Conservation (phyloP, 2,329 filamentous ascomycete species). For the Arthrocladium fulminans region DNA sequence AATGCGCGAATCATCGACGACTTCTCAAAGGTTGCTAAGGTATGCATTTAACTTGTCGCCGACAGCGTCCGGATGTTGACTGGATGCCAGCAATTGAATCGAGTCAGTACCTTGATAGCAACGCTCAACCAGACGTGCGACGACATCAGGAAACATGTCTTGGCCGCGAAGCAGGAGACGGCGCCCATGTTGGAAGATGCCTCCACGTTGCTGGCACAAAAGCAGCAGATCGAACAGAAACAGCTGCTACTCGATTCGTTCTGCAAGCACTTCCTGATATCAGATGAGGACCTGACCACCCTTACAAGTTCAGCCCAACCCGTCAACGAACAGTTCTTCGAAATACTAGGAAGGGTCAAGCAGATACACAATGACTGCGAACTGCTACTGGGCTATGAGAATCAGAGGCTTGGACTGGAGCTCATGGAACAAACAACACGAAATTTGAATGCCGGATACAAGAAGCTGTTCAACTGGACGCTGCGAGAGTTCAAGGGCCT, state of each 20-base stretch:
- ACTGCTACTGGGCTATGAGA: conserved; percentile 78
- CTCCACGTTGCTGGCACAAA: conserved; percentile 61
- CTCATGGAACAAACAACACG: conserved; percentile 86
- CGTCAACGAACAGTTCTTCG: conserved; percentile 78
- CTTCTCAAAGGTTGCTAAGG: conserved; percentile 82
- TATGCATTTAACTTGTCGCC: conserved; percentile 33
- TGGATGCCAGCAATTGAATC: conserved; percentile 64
- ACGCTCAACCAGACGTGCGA: conserved; percentile 71
- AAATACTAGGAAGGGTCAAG: conserved; percentile 67
- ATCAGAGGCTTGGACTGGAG: conserved; percentile 77
- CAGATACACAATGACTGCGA: conserved; percentile 83
- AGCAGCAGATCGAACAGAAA: conserved; percentile 66
- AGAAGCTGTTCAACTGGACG: conserved; percentile 93
- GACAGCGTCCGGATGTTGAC: background rate
- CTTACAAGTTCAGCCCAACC: conserved; percentile 72
- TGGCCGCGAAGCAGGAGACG: conserved; percentile 65
- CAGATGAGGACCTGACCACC: conserved; percentile 64
- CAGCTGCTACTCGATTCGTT: conserved; percentile 74
- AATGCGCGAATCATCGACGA: conserved; percentile 64
- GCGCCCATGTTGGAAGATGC: conserved; percentile 69
- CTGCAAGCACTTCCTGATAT: conserved; percentile 71
- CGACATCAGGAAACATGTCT: conserved; percentile 70
- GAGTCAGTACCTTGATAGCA: conserved; percentile 69
- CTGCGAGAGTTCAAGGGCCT: conserved; percentile 86
- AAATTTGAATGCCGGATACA: conserved; percentile 78